phyloP scores from a whole-genome alignment of 805 yeast genomes.

The Scheffersomyces stipitis region DNA sequence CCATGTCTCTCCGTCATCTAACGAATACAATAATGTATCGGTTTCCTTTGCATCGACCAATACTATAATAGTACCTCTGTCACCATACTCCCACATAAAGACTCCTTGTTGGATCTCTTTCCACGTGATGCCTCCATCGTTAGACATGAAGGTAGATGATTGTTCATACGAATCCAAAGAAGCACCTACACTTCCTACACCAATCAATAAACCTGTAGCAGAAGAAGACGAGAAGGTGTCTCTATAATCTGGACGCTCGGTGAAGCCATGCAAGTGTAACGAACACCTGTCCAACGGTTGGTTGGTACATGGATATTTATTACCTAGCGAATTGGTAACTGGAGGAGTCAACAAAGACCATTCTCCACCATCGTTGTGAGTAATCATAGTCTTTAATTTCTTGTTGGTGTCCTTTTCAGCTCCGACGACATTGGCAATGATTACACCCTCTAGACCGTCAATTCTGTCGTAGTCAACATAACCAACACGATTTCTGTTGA shows the following conservation, averaged over 20 bases:
- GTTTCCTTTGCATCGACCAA: slow-evolving; percentile 65
- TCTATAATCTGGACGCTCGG: slow-evolving; percentile 79
- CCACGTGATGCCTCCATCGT: slow-evolving; percentile 95
- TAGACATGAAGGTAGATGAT: slow-evolving; percentile 71
- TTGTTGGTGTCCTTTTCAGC: slow-evolving; percentile 48
- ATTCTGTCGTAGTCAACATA: slow-evolving; percentile 88
- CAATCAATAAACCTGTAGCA: slow-evolving; percentile 85
- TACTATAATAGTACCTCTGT: slow-evolving; percentile 84
- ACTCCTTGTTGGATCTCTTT: slow-evolving; percentile 70
- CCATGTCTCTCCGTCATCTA: slow-evolving; percentile 85
- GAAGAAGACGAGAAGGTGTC: slow-evolving; percentile 87
- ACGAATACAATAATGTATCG: slow-evolving; percentile 59
- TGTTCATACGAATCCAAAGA: slow-evolving; percentile 48
- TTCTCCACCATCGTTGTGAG: slow-evolving; percentile 89
- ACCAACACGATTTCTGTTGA: slow-evolving; percentile 72
- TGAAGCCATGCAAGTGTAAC: slow-evolving; percentile 83
- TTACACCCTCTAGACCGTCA: slow-evolving; percentile 81
- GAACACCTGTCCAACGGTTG: slow-evolving; percentile 62
- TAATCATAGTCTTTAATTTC: slow-evolving; percentile 65
- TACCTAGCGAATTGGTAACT: slow-evolving; percentile 56
- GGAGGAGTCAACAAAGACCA: slow-evolving; percentile 81
- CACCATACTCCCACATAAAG: slow-evolving; percentile 94
- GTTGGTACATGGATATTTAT: slow-evolving; percentile 52
- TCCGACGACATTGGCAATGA: slow-evolving; percentile 73
- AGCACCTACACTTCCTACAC: slow-evolving; percentile 90